phyloP scores from a whole-genome alignment of 441 rosid species.

The Isatis lusitanica region DNA sequence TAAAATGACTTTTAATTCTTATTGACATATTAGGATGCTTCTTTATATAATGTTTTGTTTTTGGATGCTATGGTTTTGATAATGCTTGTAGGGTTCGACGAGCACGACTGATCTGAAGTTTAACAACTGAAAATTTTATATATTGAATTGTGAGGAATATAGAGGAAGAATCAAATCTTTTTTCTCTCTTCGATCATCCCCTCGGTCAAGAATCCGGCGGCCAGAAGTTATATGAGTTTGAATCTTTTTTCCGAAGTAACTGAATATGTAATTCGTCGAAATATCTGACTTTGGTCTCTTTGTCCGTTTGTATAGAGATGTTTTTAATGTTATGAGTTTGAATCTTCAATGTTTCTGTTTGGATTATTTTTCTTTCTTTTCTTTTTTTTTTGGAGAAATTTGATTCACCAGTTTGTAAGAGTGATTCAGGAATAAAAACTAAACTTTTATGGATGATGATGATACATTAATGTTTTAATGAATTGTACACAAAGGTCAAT shows the following conservation, averaged over 20 bases:
- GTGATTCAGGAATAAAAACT: constrained; percentile 7
- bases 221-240: background rate
- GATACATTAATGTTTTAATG: background rate
- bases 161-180: constrained; percentile 17
- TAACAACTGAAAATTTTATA: constrained; percentile 33
- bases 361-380: background rate
- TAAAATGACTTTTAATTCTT: background rate
- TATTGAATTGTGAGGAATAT: constrained; percentile 5
- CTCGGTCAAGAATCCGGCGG: constrained; percentile 4
- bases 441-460: background rate
- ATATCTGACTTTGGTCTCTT: constrained; percentile 9
- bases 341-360: background rate
- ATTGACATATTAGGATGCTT: background rate
- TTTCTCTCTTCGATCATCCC: background rate
- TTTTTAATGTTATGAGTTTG: background rate
- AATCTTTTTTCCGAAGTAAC: background rate
- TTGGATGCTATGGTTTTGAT: constrained; percentile 1
- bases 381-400: background rate
- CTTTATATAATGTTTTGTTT: constrained; percentile 13
- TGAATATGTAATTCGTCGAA: constrained; percentile 24
- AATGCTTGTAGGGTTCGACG: constrained; percentile 69
- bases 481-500: background rate
- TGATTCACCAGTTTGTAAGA: constrained; percentile 26
- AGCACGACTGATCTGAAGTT: constrained; percentile 70
- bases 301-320: constrained; percentile 28